A percentile compares a stretch with the other conserved stretches of the same genome.
phyloP scores from a whole-genome alignment of 805 yeast genomes.

The Kregervanrija delftensis region DNA sequence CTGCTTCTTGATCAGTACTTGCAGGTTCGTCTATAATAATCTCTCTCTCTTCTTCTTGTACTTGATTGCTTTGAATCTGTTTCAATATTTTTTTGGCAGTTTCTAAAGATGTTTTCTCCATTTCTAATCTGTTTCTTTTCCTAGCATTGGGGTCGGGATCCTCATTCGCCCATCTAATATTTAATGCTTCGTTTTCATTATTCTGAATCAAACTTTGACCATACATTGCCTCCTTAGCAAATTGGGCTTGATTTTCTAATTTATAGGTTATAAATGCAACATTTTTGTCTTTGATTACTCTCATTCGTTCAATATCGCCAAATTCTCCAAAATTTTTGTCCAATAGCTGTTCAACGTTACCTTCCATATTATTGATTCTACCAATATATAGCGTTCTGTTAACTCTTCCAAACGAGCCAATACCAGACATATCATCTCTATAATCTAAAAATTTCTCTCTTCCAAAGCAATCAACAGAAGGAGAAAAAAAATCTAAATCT shows the following conservation, averaged over 20 bases:
- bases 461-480: slow-evolving; percentile 86
- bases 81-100: slow-evolving; percentile 40
- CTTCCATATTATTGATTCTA: slow-evolving; percentile 34
- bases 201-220: slow-evolving; percentile 53
- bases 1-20: not conserved
- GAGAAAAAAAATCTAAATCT: slow-evolving; percentile 47
- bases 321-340: slow-evolving; percentile 59
- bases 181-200: slow-evolving; percentile 57
- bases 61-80: slow-evolving; percentile 9
- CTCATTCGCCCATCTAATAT: slow-evolving; percentile 82
- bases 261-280: slow-evolving; percentile 75
- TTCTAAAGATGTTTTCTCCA: slow-evolving; percentile 48
- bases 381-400: slow-evolving; percentile 79
- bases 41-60: not conserved
- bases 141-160: slow-evolving; percentile 74
- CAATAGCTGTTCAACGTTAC: slow-evolving; percentile 31
- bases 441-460: slow-evolving; percentile 77
- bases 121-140: slow-evolving; percentile 38
- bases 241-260: slow-evolving; percentile 74
- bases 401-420: slow-evolving; percentile 67
- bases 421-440: slow-evolving; percentile 91
- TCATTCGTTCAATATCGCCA: slow-evolving; percentile 67
- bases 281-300: slow-evolving; percentile 52
- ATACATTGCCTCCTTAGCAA: slow-evolving; percentile 93
- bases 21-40: not conserved